These are phyloP conservation scores for Ceratobasidium sp. DNA, from an alignment of 1,284 basidiomycete genomes.

Conservation along the genomic window DNA sequence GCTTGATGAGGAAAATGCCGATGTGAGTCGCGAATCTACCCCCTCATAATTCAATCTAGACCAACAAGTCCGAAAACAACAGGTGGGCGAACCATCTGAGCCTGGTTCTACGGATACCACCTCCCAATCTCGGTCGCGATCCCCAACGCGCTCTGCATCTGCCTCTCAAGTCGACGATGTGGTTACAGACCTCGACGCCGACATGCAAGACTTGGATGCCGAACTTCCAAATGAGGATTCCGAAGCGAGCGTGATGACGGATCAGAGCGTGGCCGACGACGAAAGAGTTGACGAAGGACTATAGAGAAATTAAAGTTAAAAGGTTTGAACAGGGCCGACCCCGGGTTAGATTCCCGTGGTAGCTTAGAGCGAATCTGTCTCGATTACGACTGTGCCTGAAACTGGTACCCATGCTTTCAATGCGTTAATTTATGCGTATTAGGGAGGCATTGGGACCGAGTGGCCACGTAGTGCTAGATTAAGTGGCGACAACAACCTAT, in stretches of 20 bases:
- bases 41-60: background rate
- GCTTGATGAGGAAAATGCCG: slow-evolving; percentile 84
- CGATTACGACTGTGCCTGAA: background rate
- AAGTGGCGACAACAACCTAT: no score
- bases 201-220: slow-evolving; percentile 46
- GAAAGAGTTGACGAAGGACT: slow-evolving; percentile 45
- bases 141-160: slow-evolving; percentile 53
- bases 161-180: slow-evolving; percentile 54
- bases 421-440: background rate
- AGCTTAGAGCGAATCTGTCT: background rate
- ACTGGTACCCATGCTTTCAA: background rate
- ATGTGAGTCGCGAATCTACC: slow-evolving; percentile 63
- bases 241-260: slow-evolving; percentile 38
- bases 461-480: no score
- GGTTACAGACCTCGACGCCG: slow-evolving; percentile 49
- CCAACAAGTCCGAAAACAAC: background rate
- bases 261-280: slow-evolving; percentile 45
- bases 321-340: background rate
- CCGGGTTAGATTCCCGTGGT: background rate
- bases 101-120: slow-evolving; percentile 32
- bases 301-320: background rate
- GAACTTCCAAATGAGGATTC: slow-evolving; percentile 36
- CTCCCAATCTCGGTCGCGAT: slow-evolving; percentile 35
- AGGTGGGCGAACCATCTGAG: slow-evolving; percentile 41
- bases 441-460: background rate